Base-by-base conservation (phyloP, 1,284 basidiomycete species). In the Sporisorium sorghi region DNA sequence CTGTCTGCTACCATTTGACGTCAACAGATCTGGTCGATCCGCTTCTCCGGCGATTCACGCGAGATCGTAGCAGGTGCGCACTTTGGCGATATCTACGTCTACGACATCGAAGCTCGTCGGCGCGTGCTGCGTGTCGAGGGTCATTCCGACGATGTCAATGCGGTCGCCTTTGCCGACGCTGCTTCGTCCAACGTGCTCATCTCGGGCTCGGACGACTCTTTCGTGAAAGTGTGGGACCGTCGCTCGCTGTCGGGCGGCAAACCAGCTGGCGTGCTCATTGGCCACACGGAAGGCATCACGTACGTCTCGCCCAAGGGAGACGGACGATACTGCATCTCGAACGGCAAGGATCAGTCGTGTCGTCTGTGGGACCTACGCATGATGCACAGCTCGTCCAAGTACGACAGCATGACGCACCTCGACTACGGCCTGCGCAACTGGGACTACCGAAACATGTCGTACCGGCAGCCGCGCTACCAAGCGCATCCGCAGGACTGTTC, bases 141-240 rank as follows among this genome's bases (percentile, higher is more conserved):
- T 0, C 96, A 99, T 82, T 84, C 86, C 0, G 91, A 94, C 79
- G 97, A 99, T 83, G 92, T 98, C 43, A 99, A 99, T 78, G 95
- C 69, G 3, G 96, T 95, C 70, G 94, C 93, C 78, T 98, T 94
- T 90, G 94, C 95, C 2, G 94, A 97, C 82, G 90, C 91, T 30
- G 89, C 90, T 0, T 94, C 92, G 17, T 93, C 94, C 21, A 98
- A 99, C 82, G 90, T 99, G 42, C 89, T 99, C 21, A 90, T 98
- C 47, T 94, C 92, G 72, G 97, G 93, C 0, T 94, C 93, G 0
- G 96, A 99, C 82, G 96, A 99, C 83, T 90, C 90, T 0, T 95
- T 92, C 84, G 87, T 98, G 73, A 98, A 98, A 88, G 90, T 99
- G 60, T 99, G 96, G 82, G 96, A 99, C 85, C 90, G 97, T 53